Evolutionary conservation across 805 yeast genomes (phyloP), one percentile per base, ranked within the genome.

Genomic region (Phaffomyces thermotolerans): DNA sequence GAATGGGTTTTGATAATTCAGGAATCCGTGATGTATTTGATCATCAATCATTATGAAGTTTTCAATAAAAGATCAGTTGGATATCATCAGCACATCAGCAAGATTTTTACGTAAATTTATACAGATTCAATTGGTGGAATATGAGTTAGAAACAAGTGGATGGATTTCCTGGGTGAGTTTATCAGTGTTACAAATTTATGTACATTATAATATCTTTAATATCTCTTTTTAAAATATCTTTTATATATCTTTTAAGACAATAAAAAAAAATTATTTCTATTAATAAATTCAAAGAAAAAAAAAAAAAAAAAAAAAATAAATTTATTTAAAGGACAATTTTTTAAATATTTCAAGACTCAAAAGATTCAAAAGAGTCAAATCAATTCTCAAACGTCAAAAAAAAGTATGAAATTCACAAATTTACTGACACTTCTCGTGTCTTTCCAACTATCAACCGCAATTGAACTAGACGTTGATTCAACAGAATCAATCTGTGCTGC

Each of bases 1-100:
- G n/a, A 86, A 86, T 60, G 95, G 95, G 13, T 85, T 85, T 67
- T n/a, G 91, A 85, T 56, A 86, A 85, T 54, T 79, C 87, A 8
- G 95, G 95, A 2, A 62, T 73, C 25, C 68, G 89, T 55, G 63
- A 63, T 39, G 73, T 86, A 27, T 69, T 89, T 40, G 96, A 90
- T 62, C 95, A 87, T 66, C 96, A 90, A n/a, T 65, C 87, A 83
- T 61, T 90, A 90, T 65, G 95, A 89, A 67, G 91, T 88, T 18
- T 90, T 91, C 62, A 71, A 80, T 14, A 71, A 71, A n/a, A 34
- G 78, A 68, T 23, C 85, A 85, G 64, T 72, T 88, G 44, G 63
- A 57, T 57, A 62, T 58, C 49, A 65, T 22, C 39, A 62, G 47
- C 47, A 41, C 59, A 64, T 34, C 68, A 67, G 45, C 53, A 50